phyloP scores from a whole-genome alignment of 75 land plant genomes.

The Picea glauca region DNA sequence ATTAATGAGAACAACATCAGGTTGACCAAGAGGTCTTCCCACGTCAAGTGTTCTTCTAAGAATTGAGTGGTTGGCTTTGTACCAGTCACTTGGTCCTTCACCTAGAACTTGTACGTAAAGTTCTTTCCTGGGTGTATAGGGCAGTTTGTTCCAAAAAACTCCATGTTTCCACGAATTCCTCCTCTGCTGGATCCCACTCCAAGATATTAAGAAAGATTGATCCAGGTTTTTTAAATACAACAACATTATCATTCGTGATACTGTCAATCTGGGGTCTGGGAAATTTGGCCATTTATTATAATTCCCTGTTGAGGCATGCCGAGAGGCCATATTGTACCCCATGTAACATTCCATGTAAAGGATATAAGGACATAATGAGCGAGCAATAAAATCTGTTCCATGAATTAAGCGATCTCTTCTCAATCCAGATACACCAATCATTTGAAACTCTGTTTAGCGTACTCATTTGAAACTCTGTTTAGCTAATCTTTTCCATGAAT shows the following conservation, averaged over 20 bases:
- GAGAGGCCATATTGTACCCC: too few relatives aligned
- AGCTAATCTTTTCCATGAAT: too few relatives aligned
- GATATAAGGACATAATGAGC: too few relatives aligned
- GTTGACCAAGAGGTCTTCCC: slow-evolving; percentile 23
- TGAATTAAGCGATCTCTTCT: too few relatives aligned
- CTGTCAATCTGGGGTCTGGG: slow-evolving; percentile 68
- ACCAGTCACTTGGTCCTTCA: slow-evolving; percentile 65
- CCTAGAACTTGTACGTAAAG: slow-evolving; percentile 40
- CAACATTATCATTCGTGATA: slow-evolving; percentile 60
- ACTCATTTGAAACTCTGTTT: too few relatives aligned
- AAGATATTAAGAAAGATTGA: slow-evolving; percentile 66
- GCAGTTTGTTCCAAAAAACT: slow-evolving; percentile 45
- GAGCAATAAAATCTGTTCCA: too few relatives aligned
- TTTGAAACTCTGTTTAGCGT: too few relatives aligned
- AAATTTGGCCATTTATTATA: slow-evolving; percentile 75
- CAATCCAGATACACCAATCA: too few relatives aligned
- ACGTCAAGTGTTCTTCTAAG: slow-evolving; percentile 22
- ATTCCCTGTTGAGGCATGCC: slow-evolving; percentile 38
- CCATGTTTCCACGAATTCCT: slow-evolving; percentile 56
- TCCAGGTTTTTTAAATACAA: slow-evolving; percentile 54
- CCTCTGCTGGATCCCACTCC: slow-evolving; percentile 55
- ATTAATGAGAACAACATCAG: slow-evolving; percentile 51
- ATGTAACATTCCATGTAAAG: too few relatives aligned
- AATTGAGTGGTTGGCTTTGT: slow-evolving; percentile 27
- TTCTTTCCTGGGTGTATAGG: slow-evolving; percentile 43